Conservation (phyloP, 2,329 filamentous ascomycete species). For the Lachnellula suecica region DNA sequence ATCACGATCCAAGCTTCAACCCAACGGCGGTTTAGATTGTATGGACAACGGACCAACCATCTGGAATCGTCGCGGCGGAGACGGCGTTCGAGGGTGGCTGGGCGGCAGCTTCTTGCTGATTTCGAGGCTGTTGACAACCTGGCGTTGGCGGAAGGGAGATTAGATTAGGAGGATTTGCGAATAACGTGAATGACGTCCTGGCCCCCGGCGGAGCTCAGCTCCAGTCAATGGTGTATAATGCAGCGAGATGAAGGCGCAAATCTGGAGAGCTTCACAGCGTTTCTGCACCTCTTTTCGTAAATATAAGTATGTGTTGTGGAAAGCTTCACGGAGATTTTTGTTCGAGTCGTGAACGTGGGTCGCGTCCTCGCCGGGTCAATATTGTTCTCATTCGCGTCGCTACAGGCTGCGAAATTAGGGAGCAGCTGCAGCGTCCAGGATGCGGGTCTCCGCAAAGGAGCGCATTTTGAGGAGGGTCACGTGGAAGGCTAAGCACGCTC, state of each 20-base stretch:
- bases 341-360: neutral
- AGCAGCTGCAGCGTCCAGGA: too few relatives aligned
- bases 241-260: neutral
- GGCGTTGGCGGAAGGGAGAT: neutral
- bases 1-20: conserved; percentile 2
- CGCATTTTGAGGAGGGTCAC: too few relatives aligned
- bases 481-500: too few relatives aligned
- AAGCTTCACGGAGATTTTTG: neutral
- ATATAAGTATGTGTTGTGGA: too few relatives aligned
- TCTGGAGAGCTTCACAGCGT: too few relatives aligned
- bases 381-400: conserved; percentile 10
- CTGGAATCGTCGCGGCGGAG: neutral
- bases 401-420: conserved; percentile 2
- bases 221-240: neutral
- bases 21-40: neutral
- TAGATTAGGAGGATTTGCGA: too few relatives aligned
- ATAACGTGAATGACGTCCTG: neutral
- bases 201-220: neutral
- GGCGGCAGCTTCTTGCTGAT: neutral
- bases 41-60: conserved; percentile 5
- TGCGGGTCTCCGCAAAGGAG: neutral
- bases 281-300: too few relatives aligned
- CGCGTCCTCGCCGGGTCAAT: conserved; percentile 5
- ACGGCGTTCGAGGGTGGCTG: neutral
- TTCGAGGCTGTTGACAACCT: neutral